These are phyloP conservation scores for Wickerhamiella allomyrinae DNA, from an alignment of 805 yeast genomes.

Conservation along the genomic window DNA sequence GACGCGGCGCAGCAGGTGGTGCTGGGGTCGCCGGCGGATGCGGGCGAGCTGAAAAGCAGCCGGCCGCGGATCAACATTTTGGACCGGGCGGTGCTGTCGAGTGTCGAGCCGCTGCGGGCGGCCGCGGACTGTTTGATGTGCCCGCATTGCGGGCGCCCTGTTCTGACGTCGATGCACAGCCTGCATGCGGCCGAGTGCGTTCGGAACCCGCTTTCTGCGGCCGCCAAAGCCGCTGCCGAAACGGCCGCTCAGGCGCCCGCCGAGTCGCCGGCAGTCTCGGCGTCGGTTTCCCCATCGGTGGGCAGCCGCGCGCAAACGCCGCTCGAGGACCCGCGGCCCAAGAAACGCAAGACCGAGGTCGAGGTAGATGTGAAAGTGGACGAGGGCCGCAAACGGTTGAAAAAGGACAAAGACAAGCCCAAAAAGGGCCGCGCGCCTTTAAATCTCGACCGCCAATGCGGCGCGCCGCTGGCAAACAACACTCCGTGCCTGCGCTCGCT, in stretches of 20 bases:
- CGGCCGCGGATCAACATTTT: slow-evolving; percentile 3
- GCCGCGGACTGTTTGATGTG: slow-evolving; percentile 16
- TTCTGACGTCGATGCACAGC: slow-evolving; percentile 8
- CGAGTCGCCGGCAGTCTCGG: background rate
- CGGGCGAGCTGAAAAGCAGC: background rate
- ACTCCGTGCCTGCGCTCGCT: slow-evolving; percentile 90
- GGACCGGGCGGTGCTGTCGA: slow-evolving; percentile 13
- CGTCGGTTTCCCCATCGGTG: background rate
- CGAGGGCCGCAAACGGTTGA: slow-evolving; percentile 8
- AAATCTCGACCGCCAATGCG: slow-evolving; percentile 53
- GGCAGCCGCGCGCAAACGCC: background rate
- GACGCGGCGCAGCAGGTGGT: slow-evolving; percentile 1
- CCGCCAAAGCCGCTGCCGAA: background rate
- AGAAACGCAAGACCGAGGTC: slow-evolving; percentile 6
- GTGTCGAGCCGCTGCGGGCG: slow-evolving; percentile 15
- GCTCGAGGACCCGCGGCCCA: background rate
- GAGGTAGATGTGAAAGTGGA: too few relatives aligned
- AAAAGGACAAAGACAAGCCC: slow-evolving; percentile 30
- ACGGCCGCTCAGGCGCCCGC: slow-evolving; percentile 4
- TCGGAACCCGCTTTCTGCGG: slow-evolving; percentile 1
- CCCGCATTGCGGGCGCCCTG: slow-evolving; percentile 17
- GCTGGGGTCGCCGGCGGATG: background rate
- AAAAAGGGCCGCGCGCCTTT: slow-evolving; percentile 6
- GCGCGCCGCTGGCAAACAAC: slow-evolving; percentile 88
- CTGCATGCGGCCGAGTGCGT: slow-evolving; percentile 12